A percentile compares a stretch with the other conserved stretches of the same genome.
These are phyloP conservation scores for Candida glaebosa DNA, from an alignment of 805 yeast genomes.

Conservation along the genomic window DNA sequence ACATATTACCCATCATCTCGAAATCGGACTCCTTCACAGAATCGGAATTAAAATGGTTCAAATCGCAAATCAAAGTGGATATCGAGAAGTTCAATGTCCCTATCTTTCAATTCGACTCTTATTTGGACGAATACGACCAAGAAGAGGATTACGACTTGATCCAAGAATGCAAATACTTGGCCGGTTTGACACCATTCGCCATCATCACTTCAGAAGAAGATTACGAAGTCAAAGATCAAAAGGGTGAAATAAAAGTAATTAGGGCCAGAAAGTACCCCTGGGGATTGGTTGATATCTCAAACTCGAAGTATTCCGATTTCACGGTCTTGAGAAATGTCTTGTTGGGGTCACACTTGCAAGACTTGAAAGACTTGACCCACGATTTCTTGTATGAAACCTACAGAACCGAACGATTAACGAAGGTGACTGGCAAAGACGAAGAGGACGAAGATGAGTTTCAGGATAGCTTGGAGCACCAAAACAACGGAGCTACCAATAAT, in stretches of 20 bases:
- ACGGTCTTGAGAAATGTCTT: constrained; percentile 61
- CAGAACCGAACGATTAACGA: constrained; percentile 71
- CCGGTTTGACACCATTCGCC: constrained; percentile 73
- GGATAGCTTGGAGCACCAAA: constrained; percentile 22
- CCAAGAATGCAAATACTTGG: constrained; percentile 62
- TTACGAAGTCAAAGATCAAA: constrained; percentile 37
- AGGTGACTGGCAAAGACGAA: constrained; percentile 44
- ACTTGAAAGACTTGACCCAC: constrained; percentile 76
- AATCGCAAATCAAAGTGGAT: constrained; percentile 57
- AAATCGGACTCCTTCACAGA: constrained; percentile 77
- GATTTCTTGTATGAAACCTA: constrained; percentile 73
- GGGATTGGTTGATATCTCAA: constrained; percentile 60
- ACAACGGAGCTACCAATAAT: no score
- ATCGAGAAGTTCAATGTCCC: constrained; percentile 70
- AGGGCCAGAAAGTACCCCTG: constrained; percentile 72
- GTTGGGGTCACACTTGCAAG: constrained; percentile 80
- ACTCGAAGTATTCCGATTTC: constrained; percentile 52
- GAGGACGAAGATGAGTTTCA: constrained; percentile 21
- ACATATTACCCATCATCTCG: constrained; percentile 78
- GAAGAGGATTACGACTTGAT: constrained; percentile 74
- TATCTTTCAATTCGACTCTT: constrained; percentile 65
- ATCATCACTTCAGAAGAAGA: constrained; percentile 63
- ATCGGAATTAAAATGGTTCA: constrained; percentile 59
- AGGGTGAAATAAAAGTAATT: constrained; percentile 43
- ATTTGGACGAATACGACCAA: constrained; percentile 51